Conservation (phyloP, 768 basidiomycete genomes). For the Sporobolomyces pararoseus region DNA sequence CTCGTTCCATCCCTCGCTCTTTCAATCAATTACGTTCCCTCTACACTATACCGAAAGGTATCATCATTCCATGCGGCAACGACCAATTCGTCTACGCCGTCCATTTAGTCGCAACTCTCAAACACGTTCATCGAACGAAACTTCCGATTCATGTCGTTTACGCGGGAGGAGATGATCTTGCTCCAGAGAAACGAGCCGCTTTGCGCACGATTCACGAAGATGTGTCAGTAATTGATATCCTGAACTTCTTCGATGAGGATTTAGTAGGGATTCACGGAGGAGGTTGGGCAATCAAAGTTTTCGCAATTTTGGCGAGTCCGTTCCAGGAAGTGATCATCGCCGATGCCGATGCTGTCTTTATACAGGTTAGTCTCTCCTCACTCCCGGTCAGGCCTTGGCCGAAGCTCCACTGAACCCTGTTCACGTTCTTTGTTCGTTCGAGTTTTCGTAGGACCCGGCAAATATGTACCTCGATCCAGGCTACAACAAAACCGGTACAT, state of each 20-base stretch:
- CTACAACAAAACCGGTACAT: conserved; percentile 35
- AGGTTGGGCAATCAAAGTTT: conserved; percentile 42
- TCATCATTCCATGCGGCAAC: conserved; percentile 36
- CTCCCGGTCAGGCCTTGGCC: no score
- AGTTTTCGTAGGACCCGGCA: conserved; percentile 25
- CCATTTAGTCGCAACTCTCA: conserved; percentile 40
- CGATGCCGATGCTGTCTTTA: conserved; percentile 39
- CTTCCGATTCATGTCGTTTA: conserved; percentile 40
- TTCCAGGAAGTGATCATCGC: conserved; percentile 37
- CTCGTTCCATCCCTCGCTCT: conserved; percentile 9
- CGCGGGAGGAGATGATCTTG: conserved; percentile 38
- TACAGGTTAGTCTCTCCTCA: conserved; percentile 10
- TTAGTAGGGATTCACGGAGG: conserved; percentile 37
- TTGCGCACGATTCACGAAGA: conserved; percentile 29
- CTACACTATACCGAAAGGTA: conserved; percentile 18
- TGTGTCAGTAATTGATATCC: conserved; percentile 36
- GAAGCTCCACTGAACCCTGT: not conserved
- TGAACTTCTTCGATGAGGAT: conserved; percentile 37
- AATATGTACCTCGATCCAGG: conserved; percentile 32
- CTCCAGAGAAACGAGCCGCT: conserved; percentile 29
- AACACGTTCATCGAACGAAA: conserved; percentile 38
- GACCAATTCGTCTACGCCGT: conserved; percentile 38
- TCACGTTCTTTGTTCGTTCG: no score
- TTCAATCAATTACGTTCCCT: conserved; percentile 4
- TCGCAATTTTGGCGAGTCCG: conserved; percentile 36